Base-by-base conservation (phyloP, 805 yeast species). In the Candida cerambycidarum region DNA sequence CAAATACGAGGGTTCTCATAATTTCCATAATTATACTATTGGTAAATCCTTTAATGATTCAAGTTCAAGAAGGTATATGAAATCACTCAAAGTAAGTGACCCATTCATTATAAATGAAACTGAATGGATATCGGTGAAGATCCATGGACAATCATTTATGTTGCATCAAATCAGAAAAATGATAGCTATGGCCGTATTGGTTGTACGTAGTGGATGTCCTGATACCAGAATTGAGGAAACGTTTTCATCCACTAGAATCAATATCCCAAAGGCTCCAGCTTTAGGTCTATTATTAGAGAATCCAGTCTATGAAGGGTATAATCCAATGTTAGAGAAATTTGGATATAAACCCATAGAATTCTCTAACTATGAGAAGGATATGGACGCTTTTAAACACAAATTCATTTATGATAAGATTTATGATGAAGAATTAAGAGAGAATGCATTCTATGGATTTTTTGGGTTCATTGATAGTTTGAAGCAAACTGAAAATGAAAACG, bases 121-220 rank as follows among this genome's bases (percentile, higher is more conserved):
- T 5, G 98, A 93, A 60, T 93, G 99, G 99, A 77, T 88, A 2
- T 87, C 96, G 1, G 84, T 93, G 57, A 90, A 92, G 69, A 88
- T 93, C 52, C 99, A 93, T 62, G 99, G 99, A 6, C 99, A 93
- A 67, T 88, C 97, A 3, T 93, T 93, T 65, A 93, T 93, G 98
- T 75, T 93, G 50, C 98, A 92, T 67, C 99, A 92, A 73, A 93
- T 93, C 58, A 82, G 99, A 61, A 93, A 93, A 61, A 93, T 93
- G 98, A 88, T 93, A 46, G 92, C 97, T 16, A 84, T 92, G 95
- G 96, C 95, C 1, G 79, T 90, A 0, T 71, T 92, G 44, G 80
- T 86, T 13, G 82, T 92, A 16, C 78, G 99, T 58, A 82, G 93
- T 14, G 93, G 96, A 9, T 81, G 90, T 57, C 96, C 97, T 3